Evolutionary conservation across 306 rosid species (phyloP), one percentile per base, ranked within the genome.

Genomic region (Quercus parvula): DNA sequence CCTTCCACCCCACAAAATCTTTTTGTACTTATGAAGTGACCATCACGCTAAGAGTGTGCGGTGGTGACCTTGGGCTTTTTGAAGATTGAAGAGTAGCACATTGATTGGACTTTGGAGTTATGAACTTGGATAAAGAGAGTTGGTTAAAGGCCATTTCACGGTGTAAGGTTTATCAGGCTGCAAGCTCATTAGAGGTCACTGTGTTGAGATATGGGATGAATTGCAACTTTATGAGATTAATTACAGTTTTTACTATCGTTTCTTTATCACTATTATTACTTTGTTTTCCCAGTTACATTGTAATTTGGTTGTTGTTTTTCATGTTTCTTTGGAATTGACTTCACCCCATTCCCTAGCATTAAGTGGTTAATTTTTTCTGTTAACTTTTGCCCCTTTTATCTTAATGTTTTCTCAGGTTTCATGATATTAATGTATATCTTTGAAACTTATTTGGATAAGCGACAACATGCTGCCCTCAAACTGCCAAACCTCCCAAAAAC

Each of bases 341-440:
- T 63, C 5, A 28, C 20, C 8, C 15, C 35, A 2, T 11, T 15
- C 68, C 67, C 14, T 19, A 24, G 68, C 68, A 61, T 24, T 61
- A 24, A 61, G 30, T 25, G 68, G 30, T 25, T 12, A 61, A 22
- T 61, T 27, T 61, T 22, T 25, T 61, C 31, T 61, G 68, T 25
- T 61, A 56, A 80, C 75, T 46, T 18, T 5, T 74, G 61, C 49
- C 28, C 70, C 63, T 28, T 49, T 70, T 24, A 61, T 54, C 56
- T 25, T 24, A 56, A 67, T 64, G 55, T 41, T 38, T 77, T 70
- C 54, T 74, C 88, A 95, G 99, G 99, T 70, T 92, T 95, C 80
- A 92, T 95, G 99, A 83, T 95, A 83, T 81, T 90, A 18, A 90
- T 90, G 97, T 95, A 95, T 82, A n/a, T 92, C 41, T 92, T 95